Conservation (phyloP, 129 eudicot genomes). For the Artemisia annua region DNA sequence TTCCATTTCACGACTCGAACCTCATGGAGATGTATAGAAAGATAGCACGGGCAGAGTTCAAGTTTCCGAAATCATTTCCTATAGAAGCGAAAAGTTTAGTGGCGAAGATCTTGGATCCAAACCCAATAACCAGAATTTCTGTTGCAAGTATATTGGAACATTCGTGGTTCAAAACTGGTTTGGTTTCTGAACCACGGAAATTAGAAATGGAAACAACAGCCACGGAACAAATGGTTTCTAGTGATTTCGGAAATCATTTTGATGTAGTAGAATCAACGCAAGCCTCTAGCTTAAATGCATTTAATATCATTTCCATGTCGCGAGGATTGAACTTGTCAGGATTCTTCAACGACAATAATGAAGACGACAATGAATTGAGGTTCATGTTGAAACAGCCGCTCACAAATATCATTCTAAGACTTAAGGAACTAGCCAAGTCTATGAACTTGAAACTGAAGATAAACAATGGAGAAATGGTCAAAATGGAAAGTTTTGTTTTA, state of each 20-base stretch:
- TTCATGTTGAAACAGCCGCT: slow-evolving; percentile 18
- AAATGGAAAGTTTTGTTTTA: slow-evolving; percentile 3
- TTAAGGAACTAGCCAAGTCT: slow-evolving; percentile 6
- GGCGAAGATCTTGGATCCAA: no score
- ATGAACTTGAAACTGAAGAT: slow-evolving; percentile 15
- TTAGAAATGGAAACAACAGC: no score
- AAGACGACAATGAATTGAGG: slow-evolving; percentile 22
- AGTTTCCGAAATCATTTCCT: no score
- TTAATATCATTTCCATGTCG: slow-evolving; percentile 19
- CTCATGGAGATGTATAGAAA: no score
- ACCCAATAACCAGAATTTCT: no score
- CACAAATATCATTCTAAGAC: background rate
- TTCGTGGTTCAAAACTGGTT: no score
- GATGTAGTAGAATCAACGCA: background rate
- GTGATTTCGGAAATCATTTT: background rate
- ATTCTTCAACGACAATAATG: background rate
- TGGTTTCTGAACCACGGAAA: no score
- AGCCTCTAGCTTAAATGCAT: slow-evolving; percentile 7
- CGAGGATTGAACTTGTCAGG: slow-evolving; percentile 27
- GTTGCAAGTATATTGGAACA: no score
- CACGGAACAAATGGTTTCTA: no score
- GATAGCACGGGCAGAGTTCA: no score
- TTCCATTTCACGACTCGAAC: no score
- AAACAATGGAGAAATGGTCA: slow-evolving; percentile 10
- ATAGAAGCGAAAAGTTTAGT: no score